Conservation (phyloP, 176 grass and related monocot species). For the Otatea glauca region DNA sequence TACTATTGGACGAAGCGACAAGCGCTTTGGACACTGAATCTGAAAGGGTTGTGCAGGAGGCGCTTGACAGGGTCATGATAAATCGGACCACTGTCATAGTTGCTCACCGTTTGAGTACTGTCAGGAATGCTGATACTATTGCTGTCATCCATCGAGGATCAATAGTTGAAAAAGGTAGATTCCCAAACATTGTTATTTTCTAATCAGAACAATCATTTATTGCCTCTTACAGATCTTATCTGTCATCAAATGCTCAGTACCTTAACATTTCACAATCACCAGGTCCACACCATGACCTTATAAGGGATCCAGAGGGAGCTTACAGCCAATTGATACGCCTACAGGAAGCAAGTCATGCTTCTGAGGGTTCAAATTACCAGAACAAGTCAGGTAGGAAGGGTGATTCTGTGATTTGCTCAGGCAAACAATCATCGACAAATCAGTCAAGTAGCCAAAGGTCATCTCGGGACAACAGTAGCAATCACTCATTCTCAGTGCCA, state of each 20-base stretch:
- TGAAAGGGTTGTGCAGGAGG: slow-evolving; percentile 80
- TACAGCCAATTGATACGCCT: slow-evolving; percentile 71
- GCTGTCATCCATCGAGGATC: slow-evolving; percentile 71
- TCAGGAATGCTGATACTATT: slow-evolving; percentile 75
- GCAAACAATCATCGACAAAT: slow-evolving; percentile 45
- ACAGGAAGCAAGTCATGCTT: slow-evolving; percentile 57
- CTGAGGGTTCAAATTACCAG: slow-evolving; percentile 40
- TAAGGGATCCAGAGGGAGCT: slow-evolving; percentile 68
- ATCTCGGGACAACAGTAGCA: slow-evolving; percentile 49
- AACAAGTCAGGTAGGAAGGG: slow-evolving; percentile 45
- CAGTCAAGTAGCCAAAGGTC: slow-evolving; percentile 51
- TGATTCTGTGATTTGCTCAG: slow-evolving; percentile 43
- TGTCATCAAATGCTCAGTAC: not conserved
- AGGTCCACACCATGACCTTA: slow-evolving; percentile 70
- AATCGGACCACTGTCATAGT: slow-evolving; percentile 76
- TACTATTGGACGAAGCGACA: slow-evolving; percentile 82
- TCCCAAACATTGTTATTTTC: not conserved
- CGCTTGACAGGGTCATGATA: slow-evolving; percentile 72
- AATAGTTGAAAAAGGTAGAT: slow-evolving; percentile 80
- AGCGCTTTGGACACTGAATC: slow-evolving; percentile 83
- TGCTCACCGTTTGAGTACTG: slow-evolving; percentile 79
- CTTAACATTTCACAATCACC: slow-evolving; percentile 31
- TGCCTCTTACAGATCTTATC: not conserved
- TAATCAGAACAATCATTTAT: not conserved
- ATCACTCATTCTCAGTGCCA: slow-evolving; percentile 55